Percentiles rank a stretch among this genome's conserved stretches.
phyloP scores from a whole-genome alignment of 2,329 filamentous ascomycete genomes.

The Microdochium paspali region DNA sequence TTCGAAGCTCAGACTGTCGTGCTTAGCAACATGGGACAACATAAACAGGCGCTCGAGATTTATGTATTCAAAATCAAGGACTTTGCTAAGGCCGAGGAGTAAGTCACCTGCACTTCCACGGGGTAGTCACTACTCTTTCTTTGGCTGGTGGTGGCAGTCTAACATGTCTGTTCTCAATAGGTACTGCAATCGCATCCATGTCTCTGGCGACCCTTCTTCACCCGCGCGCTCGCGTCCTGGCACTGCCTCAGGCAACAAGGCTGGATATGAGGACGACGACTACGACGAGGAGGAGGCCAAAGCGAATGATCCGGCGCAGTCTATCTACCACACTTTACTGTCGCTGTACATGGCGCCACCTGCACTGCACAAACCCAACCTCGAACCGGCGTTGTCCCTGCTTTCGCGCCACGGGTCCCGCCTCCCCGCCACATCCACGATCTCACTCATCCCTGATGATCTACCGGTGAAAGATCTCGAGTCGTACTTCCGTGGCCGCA shows the following conservation, averaged over 20 bases:
- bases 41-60: slow-evolving; percentile 92
- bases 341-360: slow-evolving; percentile 82
- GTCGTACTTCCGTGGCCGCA: slow-evolving; percentile 85
- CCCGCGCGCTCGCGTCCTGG: slow-evolving; percentile 10
- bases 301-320: slow-evolving; percentile 44
- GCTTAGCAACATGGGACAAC: slow-evolving; percentile 87
- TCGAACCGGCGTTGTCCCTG: slow-evolving; percentile 72
- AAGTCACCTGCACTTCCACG: too few species aligned
- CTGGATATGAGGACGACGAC: slow-evolving; percentile 5
- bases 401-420: slow-evolving; percentile 90
- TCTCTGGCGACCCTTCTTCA: slow-evolving; percentile 34
- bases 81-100: slow-evolving; percentile 89
- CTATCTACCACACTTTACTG: slow-evolving; percentile 87
- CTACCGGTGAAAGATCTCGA: slow-evolving; percentile 73
- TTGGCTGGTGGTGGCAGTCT: slow-evolving; percentile 1
- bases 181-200: slow-evolving; percentile 83
- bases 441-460: slow-evolving; percentile 74
- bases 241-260: neutral
- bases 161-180: slow-evolving; percentile 28
- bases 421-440: slow-evolving; percentile 75
- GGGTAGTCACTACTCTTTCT: too few species aligned
- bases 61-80: slow-evolving; percentile 93
- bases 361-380: slow-evolving; percentile 59
- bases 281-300: slow-evolving; percentile 28
- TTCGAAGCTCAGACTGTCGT: slow-evolving; percentile 87